Base-by-base conservation (phyloP, 208 protist genomes). In the Blastocrithidia nonstop region DNA sequence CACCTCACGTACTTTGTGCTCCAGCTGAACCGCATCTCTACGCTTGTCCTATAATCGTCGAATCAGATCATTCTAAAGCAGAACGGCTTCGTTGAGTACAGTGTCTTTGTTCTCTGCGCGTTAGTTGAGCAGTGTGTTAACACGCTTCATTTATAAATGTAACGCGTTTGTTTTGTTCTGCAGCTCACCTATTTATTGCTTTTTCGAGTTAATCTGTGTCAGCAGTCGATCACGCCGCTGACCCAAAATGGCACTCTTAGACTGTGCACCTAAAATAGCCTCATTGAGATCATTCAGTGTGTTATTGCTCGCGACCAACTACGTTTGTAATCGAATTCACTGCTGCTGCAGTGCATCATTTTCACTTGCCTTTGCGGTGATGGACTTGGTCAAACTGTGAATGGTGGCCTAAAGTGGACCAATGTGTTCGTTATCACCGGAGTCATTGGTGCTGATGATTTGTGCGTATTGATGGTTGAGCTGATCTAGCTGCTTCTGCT, bases 331-430 rank as follows among this genome's bases (percentile, higher is more conserved):
- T 22, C 80, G 80, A 40, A 96, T 95, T 94, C 95, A 98, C 49
- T 94, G 79, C 40, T 93, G 84, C 64, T 98, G 89, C 19, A 97
- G 57, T 3, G 88, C 66, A 35, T 94, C 78, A 59, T 93, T 95
- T 56, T 94, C 91, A 44, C 55, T 69, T 4, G 75, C 74, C 53
- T 94, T 96, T 21, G 60, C 46, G 8, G 71, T 60, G 48, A 98
- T 96, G 32, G 89, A 75, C 47, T 90, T 95, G 19, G 75, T 84
- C 13, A 98, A 63, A 39, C 91, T 95, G 56, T 93, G 88, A 48
- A 97, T 97, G 8, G 88, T 96, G 4, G 92, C 92, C 63, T 98
- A 92, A 26, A 96, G 62, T 1, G 92, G 92, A 9, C 93, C 93
- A 1, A 93, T 64, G 53, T 95, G 83, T 51, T 96, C 89, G 15